Base-by-base conservation (phyloP, 1,284 basidiomycete genomes). In the Pascua guehoae region DNA sequence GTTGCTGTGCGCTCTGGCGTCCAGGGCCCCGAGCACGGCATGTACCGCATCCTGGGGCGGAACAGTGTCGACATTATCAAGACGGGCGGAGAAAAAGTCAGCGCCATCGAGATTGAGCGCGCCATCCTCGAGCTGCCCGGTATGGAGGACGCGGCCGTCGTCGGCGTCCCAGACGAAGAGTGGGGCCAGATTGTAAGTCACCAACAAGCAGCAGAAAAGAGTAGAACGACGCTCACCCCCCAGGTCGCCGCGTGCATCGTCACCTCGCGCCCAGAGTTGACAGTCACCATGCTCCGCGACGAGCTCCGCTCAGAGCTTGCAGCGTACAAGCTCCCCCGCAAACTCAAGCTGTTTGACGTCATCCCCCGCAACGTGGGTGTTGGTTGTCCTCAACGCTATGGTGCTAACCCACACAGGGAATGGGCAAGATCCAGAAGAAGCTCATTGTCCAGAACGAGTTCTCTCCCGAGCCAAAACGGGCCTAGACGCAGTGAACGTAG, bases 61-160 rank as follows among this genome's bases (percentile, higher is more conserved):
- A 65, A 49, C 18, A 65, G 61, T 18, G 69, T 69, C 4, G 71
- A 72, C 49, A 72, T 72, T 36, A 72, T 72, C 67, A 71, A 72
- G 61, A 57, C 61, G 15, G 74, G 74, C 5, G 74, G 74, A 15
- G 74, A 76, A 58, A 76, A 76, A 56, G 58, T 76, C 37, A 69
- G 66, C 24, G 74, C 74, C 8, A 56, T 76, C n/a, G 73, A 75
- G 54, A 67, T 76, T 32, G 74, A 76, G 57, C 51, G 69, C 43
- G 68, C 70, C 5, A 63, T 76, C 41, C 59, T 76, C 24, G 67
- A 69, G 44, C 60, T 76, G 11, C 61, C 60, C 14, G 70, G 65
- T 41, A 67, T 76, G 55, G 60, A 65, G 39, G 74, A 76, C 52
- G 67, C 61, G n/a, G 70, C 73, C 1, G 74, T 76, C 9, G 69